A percentile compares a stretch with the other conserved stretches of the same genome.
Conservation (phyloP, 495 filamentous ascomycete genomes). For the Tuber brumale region DNA sequence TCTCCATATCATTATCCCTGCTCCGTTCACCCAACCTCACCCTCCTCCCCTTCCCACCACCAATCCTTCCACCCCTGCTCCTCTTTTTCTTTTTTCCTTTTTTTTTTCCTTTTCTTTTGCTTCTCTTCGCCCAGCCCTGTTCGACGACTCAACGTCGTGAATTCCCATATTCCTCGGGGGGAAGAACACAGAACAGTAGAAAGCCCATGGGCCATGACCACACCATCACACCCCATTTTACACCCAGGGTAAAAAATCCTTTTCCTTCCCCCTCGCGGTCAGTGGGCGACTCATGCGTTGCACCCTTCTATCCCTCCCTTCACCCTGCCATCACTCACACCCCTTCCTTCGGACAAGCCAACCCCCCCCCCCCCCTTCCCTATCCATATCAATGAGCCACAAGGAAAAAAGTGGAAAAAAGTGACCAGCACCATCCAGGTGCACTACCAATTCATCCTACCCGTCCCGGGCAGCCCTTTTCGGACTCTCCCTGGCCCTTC, state of each 20-base stretch:
- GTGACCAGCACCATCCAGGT: neutral
- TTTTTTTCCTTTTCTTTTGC: neutral
- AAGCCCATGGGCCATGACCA: constrained; percentile 31
- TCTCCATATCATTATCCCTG: constrained; percentile 40
- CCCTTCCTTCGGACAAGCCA: neutral
- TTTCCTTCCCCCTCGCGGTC: constrained; percentile 25
- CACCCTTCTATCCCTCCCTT: neutral
- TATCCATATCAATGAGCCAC: neutral
- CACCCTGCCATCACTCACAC: neutral
- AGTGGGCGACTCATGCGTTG: constrained; percentile 18
- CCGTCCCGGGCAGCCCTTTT: neutral
- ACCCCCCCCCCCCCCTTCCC: neutral
- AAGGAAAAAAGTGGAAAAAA: neutral
- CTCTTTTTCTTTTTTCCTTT: constrained; percentile 18
- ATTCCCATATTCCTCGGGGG: constrained; percentile 31
- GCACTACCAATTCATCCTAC: neutral
- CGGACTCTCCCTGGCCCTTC: neutral
- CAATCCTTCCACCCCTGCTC: constrained; percentile 34
- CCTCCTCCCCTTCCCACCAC: constrained; percentile 11
- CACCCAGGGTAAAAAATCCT: constrained; percentile 26
- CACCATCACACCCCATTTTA: constrained; percentile 20
- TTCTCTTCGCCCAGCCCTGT: constrained; percentile 14
- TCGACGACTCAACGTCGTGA: constrained; percentile 11
- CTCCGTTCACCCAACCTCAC: constrained; percentile 12
- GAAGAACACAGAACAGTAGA: constrained; percentile 13